Base-by-base conservation (phyloP, 2,329 filamentous ascomycete species). In the Biscogniauxia marginata region DNA sequence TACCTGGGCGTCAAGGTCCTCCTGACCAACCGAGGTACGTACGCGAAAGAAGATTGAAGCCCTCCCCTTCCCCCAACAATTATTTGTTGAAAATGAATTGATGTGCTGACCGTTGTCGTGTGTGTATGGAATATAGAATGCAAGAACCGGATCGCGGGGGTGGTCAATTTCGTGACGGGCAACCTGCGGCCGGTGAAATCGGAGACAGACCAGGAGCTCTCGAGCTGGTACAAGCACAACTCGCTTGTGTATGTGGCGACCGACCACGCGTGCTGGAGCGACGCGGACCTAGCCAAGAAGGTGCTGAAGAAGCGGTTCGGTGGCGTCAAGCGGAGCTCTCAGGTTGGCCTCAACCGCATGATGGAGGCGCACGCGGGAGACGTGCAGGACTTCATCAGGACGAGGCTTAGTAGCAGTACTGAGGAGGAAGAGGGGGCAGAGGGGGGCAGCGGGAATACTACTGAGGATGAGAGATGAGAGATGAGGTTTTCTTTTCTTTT, bases 1-100 rank as follows among this genome's bases (percentile, higher is more conserved):
- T 96, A 95, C 67, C 79, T 89, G 3, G 92, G 91, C 1, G 84
- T 97, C 49, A 88, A 95, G 56, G 84, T 93, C 55, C 83, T 98
- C 4, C 79, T 98, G 5, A 87, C 88, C 8, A 88, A 88, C 64
- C 81, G 91, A 76, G 85, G 90, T 90, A 79, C 56, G 73, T 39
- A n/a, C 9, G 13, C 7, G 30, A 39, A 9, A 16, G 30, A 39
- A 16, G n/a, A 39, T 16, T 11, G 2, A 16, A 39, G 30, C 11
- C 30, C n/a, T 6, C 46, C 3, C 8, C 21, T 6, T 24, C 11
- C 8, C 7, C 9, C 39, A n/a, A n/a, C n/a, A n/a, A n/a, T n/a
- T n/a, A n/a, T n/a, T n/a, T n/a, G n/a, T n/a, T n/a, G n/a, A n/a
- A n/a, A n/a, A n/a, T n/a, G n/a, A n/a, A n/a, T n/a, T n/a, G n/a